Percentiles rank a stretch among this genome's conserved stretches.
phyloP scores from a whole-genome alignment of 495 filamentous ascomycete genomes.

The Chaetomium tenue region DNA sequence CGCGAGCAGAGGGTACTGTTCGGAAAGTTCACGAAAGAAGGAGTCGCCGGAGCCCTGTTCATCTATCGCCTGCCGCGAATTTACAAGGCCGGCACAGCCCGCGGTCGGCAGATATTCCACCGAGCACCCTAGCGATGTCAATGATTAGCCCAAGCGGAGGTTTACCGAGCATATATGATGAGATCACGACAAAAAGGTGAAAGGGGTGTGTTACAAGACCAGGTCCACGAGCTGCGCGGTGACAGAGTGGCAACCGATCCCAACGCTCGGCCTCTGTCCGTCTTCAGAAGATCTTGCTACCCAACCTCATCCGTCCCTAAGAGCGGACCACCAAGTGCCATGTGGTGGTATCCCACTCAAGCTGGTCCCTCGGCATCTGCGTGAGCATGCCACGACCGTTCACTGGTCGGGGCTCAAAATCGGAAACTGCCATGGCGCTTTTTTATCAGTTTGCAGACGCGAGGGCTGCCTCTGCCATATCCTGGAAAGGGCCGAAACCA shows the following conservation, averaged over 20 bases:
- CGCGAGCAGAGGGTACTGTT: neutral
- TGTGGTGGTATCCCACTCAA: neutral
- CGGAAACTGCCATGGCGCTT: neutral
- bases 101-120: neutral
- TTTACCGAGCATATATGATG: neutral
- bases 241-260: neutral
- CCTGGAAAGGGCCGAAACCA: conserved; percentile 29
- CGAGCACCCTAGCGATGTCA: neutral
- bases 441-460: neutral
- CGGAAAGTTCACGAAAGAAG: neutral
- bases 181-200: neutral
- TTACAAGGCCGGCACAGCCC: neutral
- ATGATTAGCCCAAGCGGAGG: neutral
- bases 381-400: neutral
- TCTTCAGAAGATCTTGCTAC: neutral
- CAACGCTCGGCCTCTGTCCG: neutral
- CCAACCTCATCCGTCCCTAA: neutral
- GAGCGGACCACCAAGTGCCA: neutral
- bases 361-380: conserved; percentile 20
- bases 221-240: neutral
- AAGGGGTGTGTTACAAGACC: neutral
- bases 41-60: neutral
- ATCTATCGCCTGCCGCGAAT: neutral
- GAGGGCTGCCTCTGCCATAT: conserved; percentile 8
- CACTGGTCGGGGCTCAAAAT: conserved; percentile 10